Conservation (phyloP, 768 basidiomycete genomes). For the Lactarius akahatsu region DNA sequence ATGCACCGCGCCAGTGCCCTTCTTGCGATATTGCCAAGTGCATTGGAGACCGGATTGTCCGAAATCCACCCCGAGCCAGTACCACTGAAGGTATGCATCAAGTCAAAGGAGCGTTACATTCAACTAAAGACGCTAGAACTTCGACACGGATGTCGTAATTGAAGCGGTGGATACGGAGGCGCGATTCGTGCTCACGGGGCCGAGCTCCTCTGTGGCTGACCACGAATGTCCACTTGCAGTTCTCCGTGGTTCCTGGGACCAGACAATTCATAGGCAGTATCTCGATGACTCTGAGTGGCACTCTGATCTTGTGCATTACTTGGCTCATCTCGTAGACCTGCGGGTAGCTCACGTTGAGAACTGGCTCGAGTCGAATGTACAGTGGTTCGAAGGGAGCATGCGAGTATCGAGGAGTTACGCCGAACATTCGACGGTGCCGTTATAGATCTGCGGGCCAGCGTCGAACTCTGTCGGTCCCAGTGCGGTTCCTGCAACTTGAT, state of each 20-base stretch:
- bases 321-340: slow-evolving; percentile 41
- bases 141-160: slow-evolving; percentile 45
- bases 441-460: neutral
- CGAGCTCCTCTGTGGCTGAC: slow-evolving; percentile 22
- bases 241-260: slow-evolving; percentile 36
- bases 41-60: neutral
- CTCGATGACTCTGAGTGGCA: slow-evolving; percentile 46
- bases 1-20: neutral
- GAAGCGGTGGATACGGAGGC: slow-evolving; percentile 37
- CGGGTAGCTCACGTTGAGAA: slow-evolving; percentile 49
- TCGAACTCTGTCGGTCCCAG: neutral
- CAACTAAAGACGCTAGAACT: slow-evolving; percentile 40
- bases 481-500: neutral
- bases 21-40: neutral
- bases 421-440: neutral
- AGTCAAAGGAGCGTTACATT: neutral
- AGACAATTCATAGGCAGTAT: slow-evolving; percentile 35
- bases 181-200: slow-evolving; percentile 37
- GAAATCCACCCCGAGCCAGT: neutral
- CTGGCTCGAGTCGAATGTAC: slow-evolving; percentile 51
- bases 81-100: neutral
- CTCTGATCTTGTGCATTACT: slow-evolving; percentile 38
- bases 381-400: slow-evolving; percentile 42
- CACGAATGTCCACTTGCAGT: slow-evolving; percentile 32
- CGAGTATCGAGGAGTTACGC: neutral